Evolutionary conservation across 2,329 filamentous ascomycete genomes (phyloP).

Genomic region (Paecilomyces dactylethromorphus): DNA sequence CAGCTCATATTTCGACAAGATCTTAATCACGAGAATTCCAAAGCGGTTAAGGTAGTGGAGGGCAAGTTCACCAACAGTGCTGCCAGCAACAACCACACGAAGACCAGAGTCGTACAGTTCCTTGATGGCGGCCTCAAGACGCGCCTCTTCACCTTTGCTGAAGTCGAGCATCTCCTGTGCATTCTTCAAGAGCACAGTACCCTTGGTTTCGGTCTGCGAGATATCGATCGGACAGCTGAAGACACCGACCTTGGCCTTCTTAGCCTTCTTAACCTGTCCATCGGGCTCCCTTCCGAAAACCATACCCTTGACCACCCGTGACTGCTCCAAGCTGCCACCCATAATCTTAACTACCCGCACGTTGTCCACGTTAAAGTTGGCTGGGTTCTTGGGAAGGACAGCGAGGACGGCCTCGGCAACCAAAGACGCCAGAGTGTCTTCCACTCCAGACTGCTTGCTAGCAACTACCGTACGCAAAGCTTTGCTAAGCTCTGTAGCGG

Average conservation of each 20-base stretch:
- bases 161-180: conserved; percentile 99
- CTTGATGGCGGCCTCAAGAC: conserved; percentile 87
- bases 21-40: conserved; percentile 91
- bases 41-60: conserved; percentile 97
- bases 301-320: conserved; percentile 93
- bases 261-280: conserved; percentile 81
- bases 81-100: conserved; percentile 84
- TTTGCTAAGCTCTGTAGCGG: conserved; percentile 81
- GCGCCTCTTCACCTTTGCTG: conserved; percentile 90
- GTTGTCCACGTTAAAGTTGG: conserved; percentile 98
- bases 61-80: conserved; percentile 90
- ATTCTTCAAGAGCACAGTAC: conserved; percentile 92
- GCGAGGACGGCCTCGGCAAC: conserved; percentile 79
- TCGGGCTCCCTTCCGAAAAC: conserved; percentile 96
- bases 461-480: conserved; percentile 91
- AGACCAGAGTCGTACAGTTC: conserved; percentile 91
- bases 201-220: conserved; percentile 97
- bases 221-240: conserved; percentile 94
- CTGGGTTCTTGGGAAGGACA: conserved; percentile 89
- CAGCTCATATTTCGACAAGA: conserved; percentile 97
- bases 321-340: conserved; percentile 92
- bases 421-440: conserved; percentile 78
- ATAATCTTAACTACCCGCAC: conserved; percentile 99
- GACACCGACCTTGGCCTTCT: conserved; percentile 90
- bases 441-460: conserved; percentile 91